Conservation (phyloP, 2,329 filamentous ascomycete genomes). For the Ophiocordyceps camponoti-saundersi region DNA sequence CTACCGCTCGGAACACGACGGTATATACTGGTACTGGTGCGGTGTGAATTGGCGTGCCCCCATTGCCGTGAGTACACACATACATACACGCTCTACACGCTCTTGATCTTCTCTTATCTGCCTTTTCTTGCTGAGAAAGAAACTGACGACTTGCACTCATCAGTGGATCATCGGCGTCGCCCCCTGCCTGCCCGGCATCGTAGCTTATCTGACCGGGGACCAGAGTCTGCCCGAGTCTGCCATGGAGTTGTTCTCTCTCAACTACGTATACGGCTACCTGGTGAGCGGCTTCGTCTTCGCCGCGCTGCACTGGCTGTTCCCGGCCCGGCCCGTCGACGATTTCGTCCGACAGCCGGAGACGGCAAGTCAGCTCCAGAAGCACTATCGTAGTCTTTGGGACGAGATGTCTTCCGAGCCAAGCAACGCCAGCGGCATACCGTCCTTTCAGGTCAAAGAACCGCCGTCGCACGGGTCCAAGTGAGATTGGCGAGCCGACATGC, state of each 20-base stretch:
- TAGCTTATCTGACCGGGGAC: constrained; percentile 18
- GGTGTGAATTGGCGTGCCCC: constrained; percentile 23
- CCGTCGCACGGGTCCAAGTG: not conserved
- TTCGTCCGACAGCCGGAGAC: constrained; percentile 12
- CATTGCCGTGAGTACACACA: constrained; percentile 14
- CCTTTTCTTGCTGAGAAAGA: not conserved
- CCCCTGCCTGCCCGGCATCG: constrained; percentile 24
- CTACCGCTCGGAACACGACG: constrained; percentile 11
- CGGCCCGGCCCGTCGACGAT: constrained; percentile 8
- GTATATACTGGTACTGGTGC: constrained; percentile 22
- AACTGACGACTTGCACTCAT: not conserved
- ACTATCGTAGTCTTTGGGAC: constrained; percentile 16
- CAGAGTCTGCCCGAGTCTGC: constrained; percentile 17
- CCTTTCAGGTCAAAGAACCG: not conserved
- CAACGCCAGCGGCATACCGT: not conserved
- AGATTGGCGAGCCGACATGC: not conserved
- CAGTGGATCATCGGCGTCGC: constrained; percentile 22
- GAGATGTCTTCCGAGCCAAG: not conserved
- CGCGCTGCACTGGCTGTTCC: constrained; percentile 14
- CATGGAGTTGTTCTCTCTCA: constrained; percentile 20
- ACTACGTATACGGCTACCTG: constrained; percentile 20
- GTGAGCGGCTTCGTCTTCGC: constrained; percentile 15
- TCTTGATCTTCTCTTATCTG: not conserved
- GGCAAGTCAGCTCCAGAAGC: constrained; percentile 10
- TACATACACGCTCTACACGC: not conserved